Evolutionary conservation across 75 land plant genomes (phyloP).

Genomic region (Pseudotsuga menziesii): DNA sequence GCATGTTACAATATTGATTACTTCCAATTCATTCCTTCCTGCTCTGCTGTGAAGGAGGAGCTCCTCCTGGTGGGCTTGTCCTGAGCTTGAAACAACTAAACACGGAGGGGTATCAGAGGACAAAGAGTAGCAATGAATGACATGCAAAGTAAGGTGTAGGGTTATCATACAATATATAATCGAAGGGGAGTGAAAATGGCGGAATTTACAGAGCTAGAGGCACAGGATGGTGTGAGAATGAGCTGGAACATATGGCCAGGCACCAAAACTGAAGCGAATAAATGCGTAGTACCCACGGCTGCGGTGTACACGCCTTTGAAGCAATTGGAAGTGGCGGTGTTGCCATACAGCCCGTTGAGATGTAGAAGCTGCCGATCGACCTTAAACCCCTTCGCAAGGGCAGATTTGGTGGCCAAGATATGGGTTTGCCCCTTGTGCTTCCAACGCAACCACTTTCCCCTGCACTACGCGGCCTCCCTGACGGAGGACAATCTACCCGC

Average conservation of each 20-base stretch:
- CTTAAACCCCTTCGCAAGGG: conserved; percentile 79
- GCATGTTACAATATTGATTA: too few relatives aligned
- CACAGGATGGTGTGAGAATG: conserved; percentile 92
- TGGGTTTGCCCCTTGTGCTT: conserved; percentile 97
- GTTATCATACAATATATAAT: too few relatives aligned
- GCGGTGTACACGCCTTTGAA: conserved; percentile 78
- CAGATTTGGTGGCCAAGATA: conserved; percentile 70
- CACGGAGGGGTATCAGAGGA: too few relatives aligned
- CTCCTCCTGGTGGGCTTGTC: too few relatives aligned
- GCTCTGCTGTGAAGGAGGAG: too few relatives aligned
- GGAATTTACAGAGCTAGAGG: conserved; percentile 87
- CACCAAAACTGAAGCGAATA: conserved; percentile 50
- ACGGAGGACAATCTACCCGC: conserved; percentile 64
- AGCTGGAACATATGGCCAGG: conserved; percentile 94
- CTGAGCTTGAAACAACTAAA: too few relatives aligned
- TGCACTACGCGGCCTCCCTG: conserved; percentile 52
- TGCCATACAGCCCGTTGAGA: conserved; percentile 75
- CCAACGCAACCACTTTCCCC: conserved; percentile 87
- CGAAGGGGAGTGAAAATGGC: conserved; percentile 38
- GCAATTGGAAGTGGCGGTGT: conserved; percentile 22
- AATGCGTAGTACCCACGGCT: conserved; percentile 78
- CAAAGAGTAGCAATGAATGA: too few relatives aligned
- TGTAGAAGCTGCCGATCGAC: conserved; percentile 90
- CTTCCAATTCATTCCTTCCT: too few relatives aligned
- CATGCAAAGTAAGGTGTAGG: too few relatives aligned